Evolutionary conservation across 768 basidiomycete species (phyloP).

Genomic region (Thelephora ganbajun): DNA sequence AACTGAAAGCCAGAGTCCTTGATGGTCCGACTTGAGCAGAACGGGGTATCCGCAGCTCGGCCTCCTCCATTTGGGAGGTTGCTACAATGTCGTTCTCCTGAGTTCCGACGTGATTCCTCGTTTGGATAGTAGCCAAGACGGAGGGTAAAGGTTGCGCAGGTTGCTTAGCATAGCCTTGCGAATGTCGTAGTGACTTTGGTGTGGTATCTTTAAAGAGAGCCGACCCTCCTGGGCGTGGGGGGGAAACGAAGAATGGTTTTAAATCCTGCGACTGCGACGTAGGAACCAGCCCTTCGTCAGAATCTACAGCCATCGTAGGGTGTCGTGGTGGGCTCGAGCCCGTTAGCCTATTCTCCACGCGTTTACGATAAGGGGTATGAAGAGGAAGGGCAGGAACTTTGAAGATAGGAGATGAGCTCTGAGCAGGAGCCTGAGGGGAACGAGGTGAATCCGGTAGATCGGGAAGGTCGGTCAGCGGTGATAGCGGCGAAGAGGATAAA

Average conservation of each 20-base stretch:
- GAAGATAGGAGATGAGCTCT: not conserved
- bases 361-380: not conserved
- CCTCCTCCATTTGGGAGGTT: conserved; percentile 10
- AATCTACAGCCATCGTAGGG: not conserved
- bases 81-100: conserved; percentile 6
- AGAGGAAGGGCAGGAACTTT: conserved; percentile 5
- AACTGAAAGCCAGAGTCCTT: no score
- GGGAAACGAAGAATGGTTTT: not conserved
- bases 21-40: no score
- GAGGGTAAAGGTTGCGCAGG: not conserved
- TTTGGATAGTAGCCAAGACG: not conserved
- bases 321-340: not conserved
- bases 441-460: not conserved
- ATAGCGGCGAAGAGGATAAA: not conserved
- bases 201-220: not conserved
- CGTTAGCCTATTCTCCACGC: not conserved
- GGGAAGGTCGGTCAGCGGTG: not conserved
- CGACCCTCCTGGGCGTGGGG: not conserved
- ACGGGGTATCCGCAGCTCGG: conserved; percentile 6
- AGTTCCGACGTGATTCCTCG: not conserved
- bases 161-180: conserved; percentile 4
- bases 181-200: conserved; percentile 2
- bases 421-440: not conserved
- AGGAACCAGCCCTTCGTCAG: not conserved
- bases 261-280: conserved; percentile 5